These are phyloP conservation scores for Bryoerythrophyllum caledonicum DNA, from an alignment of 225 moss, liverwort and hornwort genomes.

Conservation along the genomic window DNA sequence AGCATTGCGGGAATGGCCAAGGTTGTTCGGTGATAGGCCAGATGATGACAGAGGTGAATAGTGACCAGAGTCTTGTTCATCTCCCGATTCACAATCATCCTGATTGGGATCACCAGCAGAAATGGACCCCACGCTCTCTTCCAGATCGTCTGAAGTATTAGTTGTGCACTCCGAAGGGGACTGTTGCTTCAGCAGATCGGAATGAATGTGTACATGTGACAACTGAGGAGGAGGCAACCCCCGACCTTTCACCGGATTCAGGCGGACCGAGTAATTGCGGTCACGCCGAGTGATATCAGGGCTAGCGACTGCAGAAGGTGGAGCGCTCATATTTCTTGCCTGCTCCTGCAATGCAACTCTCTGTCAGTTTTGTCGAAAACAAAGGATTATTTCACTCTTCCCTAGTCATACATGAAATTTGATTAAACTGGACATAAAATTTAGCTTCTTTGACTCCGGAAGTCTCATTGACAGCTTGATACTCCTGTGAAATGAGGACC, in stretches of 20 bases:
- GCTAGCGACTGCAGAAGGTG: constrained; percentile 43
- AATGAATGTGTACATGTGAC: constrained; percentile 83
- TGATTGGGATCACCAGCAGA: constrained; percentile 74
- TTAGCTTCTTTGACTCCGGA: background rate
- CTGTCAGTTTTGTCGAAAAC: constrained; percentile 5
- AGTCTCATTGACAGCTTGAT: background rate
- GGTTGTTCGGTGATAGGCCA: constrained; percentile 43
- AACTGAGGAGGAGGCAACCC: constrained; percentile 85
- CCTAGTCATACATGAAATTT: background rate
- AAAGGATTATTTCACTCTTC: background rate
- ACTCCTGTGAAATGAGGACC: background rate
- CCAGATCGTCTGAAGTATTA: constrained; percentile 74
- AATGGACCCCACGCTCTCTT: constrained; percentile 99
- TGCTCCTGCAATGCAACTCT: constrained; percentile 45
- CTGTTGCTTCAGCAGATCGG: constrained; percentile 64
- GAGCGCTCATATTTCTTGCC: constrained; percentile 40
- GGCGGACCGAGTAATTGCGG: constrained; percentile 30
- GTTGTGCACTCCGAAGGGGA: constrained; percentile 63
- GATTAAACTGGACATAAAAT: background rate
- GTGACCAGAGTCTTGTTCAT: constrained; percentile 71
- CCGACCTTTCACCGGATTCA: constrained; percentile 38
- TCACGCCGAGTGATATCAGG: constrained; percentile 55
- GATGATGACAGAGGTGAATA: constrained; percentile 61
- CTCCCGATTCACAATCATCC: constrained; percentile 77
- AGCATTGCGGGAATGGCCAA: constrained; percentile 38